A percentile compares a stretch with the other conserved stretches of the same genome.
Conservation (phyloP, 2,329 filamentous ascomycete species). For the Verticillium zaregamsianum region DNA sequence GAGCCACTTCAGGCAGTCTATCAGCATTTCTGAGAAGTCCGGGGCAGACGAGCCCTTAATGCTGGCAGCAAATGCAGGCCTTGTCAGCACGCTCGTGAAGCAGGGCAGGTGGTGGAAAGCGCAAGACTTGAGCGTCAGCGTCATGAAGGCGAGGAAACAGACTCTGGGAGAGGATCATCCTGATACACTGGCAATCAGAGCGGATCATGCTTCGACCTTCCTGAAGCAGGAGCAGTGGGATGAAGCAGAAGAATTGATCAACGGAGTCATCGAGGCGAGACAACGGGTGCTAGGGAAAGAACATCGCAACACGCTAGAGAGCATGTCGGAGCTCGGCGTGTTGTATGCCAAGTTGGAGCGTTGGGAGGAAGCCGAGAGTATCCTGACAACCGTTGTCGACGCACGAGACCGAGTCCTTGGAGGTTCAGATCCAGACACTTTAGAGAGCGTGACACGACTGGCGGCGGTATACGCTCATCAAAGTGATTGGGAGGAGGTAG, state of each 20-base stretch:
- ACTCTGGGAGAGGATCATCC: not conserved
- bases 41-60: not conserved
- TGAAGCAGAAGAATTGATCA: not conserved
- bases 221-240: not conserved
- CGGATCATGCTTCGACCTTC: not conserved
- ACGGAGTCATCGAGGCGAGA: not conserved
- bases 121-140: not conserved
- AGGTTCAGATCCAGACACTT: not conserved
- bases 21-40: not conserved
- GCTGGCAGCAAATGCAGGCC: not conserved
- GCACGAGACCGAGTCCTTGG: not conserved
- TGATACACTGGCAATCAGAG: not conserved
- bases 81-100: not conserved
- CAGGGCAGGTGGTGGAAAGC: not conserved
- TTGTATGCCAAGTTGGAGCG: not conserved
- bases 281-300: not conserved
- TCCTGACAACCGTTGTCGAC: not conserved
- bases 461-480: not conserved
- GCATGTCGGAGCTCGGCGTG: not conserved
- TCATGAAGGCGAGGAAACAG: not conserved
- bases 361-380: not conserved
- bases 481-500: not conserved
- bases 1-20: not conserved
- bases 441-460: not conserved
- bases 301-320: not conserved